Conservation (phyloP, 441 rosid genomes). For the Pelargonium exstipulatum region DNA sequence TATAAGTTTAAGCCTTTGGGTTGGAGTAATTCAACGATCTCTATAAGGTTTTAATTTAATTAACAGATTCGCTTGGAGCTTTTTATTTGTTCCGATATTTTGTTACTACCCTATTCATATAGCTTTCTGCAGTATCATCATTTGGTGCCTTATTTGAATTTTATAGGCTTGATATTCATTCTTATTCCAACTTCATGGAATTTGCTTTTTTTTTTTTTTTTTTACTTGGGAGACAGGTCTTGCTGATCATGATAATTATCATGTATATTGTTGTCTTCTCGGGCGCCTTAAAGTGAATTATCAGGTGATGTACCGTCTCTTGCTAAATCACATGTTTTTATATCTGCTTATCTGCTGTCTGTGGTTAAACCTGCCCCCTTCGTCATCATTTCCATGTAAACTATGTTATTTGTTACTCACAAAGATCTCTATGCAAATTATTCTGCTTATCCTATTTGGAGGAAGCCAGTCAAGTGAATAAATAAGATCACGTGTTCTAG, state of each 20-base stretch:
- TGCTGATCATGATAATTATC: slow-evolving; percentile 99
- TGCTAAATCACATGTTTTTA: not conserved
- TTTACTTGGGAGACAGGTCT: slow-evolving; percentile 58
- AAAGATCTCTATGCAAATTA: not conserved
- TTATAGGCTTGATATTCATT: not conserved
- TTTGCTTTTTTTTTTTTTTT: not conserved
- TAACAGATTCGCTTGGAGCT: not conserved
- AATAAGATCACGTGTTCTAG: not conserved
- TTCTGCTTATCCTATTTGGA: slow-evolving; percentile 1
- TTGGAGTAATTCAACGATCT: not conserved
- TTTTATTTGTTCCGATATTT: not conserved
- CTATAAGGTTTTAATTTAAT: not conserved
- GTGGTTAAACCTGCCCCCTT: not conserved
- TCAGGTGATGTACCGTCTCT: slow-evolving; percentile 51
- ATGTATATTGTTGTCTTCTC: slow-evolving; percentile 95
- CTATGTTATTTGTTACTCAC: not conserved
- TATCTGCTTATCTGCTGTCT: not conserved
- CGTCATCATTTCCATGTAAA: not conserved
- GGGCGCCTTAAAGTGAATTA: slow-evolving; percentile 94
- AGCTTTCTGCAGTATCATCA: not conserved
- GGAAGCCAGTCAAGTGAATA: not conserved
- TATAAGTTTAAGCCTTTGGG: not conserved
- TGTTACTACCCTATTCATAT: not conserved
- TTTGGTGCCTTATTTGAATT: slow-evolving; percentile 3
- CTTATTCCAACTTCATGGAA: not conserved